A percentile compares a stretch with the other conserved stretches of the same genome.
Conservation (phyloP, 2,329 filamentous ascomycete species). For the Gaeumannomyces tritici region DNA sequence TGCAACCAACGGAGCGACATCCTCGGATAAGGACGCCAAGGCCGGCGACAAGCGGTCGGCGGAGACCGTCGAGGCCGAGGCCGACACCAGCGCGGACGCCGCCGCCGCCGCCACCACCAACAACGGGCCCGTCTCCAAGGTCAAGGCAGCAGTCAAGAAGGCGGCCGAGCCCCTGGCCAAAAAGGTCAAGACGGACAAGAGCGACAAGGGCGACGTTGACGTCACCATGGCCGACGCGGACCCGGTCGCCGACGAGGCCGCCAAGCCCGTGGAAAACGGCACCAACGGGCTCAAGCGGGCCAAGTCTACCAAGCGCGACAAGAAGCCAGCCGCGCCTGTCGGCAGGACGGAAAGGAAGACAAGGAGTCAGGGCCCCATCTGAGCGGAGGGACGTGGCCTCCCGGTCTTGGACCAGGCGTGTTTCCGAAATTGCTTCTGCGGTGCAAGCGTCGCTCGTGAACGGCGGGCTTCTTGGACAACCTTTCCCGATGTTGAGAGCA, state of each 20-base stretch:
- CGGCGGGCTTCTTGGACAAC: background rate
- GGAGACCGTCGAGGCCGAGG: constrained; percentile 28
- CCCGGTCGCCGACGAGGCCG: background rate
- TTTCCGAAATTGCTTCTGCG: background rate
- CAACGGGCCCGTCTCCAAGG: constrained; percentile 1
- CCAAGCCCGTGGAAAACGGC: constrained; percentile 3
- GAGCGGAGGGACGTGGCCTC: background rate
- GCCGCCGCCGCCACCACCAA: background rate
- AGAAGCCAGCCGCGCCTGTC: constrained; percentile 17
- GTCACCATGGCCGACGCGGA: background rate
- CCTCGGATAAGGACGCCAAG: constrained; percentile 1
- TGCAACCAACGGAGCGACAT: constrained; percentile 2
- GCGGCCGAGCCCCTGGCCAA: constrained; percentile 5
- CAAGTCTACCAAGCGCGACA: constrained; percentile 13
- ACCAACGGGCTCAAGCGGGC: constrained; percentile 11
- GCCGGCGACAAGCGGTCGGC: constrained; percentile 33
- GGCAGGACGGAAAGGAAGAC: constrained; percentile 27
- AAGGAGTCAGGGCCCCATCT: constrained; percentile 23
- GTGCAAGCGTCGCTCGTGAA: background rate
- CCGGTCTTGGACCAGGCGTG: background rate
- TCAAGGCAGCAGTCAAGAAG: constrained; percentile 1
- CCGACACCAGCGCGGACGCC: background rate
- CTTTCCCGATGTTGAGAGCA: background rate
- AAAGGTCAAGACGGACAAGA: constrained; percentile 9
- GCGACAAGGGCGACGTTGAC: background rate